Conservation (phyloP, 306 rosid genomes). For the barrel medic (Medicago truncatula) region MtrunA17r5.0-ANR NC_053049.1:35019501-35020000, state of each 20-base stretch:
- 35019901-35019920: background rate
- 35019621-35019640: background rate
- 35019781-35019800: background rate
- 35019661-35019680: background rate
- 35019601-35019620: background rate
- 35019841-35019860: constrained; percentile 16
- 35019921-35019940: background rate
- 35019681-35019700: constrained; percentile 22
- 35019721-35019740: background rate
- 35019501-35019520: no score
- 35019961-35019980: background rate
- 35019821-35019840: constrained; percentile 15
- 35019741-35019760: constrained; percentile 17
- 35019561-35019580: background rate
- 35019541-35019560: background rate
- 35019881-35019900: background rate
- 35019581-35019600: background rate
- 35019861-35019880: background rate
- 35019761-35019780: constrained; percentile 17
- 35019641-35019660: background rate
- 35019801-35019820: constrained; percentile 26
- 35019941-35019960: background rate
- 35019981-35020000: background rate
- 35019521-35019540: no score
- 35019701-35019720: constrained; percentile 3